phyloP scores from a whole-genome alignment of 495 filamentous ascomycete genomes.

The Talaromyces wortmannii region DNA sequence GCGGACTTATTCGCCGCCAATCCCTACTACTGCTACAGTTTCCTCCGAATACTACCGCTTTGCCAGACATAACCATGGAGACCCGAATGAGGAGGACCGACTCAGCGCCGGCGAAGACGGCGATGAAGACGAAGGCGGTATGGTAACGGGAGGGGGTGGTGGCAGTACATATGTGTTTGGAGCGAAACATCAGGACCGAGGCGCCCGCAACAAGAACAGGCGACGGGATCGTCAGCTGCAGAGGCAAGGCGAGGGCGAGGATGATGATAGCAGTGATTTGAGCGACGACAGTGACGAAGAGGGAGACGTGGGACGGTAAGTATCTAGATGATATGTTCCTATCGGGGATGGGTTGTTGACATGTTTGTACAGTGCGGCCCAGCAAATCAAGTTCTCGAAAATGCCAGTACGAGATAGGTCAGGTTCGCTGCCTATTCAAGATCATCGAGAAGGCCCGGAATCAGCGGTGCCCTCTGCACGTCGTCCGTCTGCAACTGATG shows the following conservation, averaged over 20 bases:
- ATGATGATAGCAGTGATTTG: conserved; percentile 94
- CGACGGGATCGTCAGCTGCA: conserved; percentile 34
- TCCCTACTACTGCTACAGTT: conserved; percentile 68
- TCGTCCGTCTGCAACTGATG: conserved; percentile 36
- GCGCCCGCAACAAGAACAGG: conserved; percentile 32
- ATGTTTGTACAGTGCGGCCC: conserved; percentile 39
- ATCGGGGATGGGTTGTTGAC: conserved; percentile 7
- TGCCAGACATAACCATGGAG: conserved; percentile 24
- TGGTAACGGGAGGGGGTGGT: conserved; percentile 69
- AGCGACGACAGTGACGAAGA: conserved; percentile 97
- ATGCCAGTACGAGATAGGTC: conserved; percentile 84
- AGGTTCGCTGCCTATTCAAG: conserved; percentile 78
- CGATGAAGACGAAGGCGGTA: conserved; percentile 75
- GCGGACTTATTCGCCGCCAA: conserved; percentile 91
- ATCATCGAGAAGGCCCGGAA: conserved; percentile 42
- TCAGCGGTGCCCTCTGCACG: conserved; percentile 50
- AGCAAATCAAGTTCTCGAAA: conserved; percentile 92
- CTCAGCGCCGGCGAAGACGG: conserved; percentile 53
- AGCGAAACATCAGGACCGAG: conserved; percentile 47
- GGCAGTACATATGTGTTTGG: conserved; percentile 69
- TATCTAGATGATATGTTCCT: not conserved
- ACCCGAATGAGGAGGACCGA: conserved; percentile 16
- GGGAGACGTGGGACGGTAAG: conserved; percentile 46
- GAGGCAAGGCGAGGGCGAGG: conserved; percentile 73
- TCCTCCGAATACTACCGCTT: conserved; percentile 73